Percentiles rank a stretch among this genome's conserved stretches.
phyloP scores from a whole-genome alignment of 345 rosid genomes.

The Eucalyptus cloeziana region DNA sequence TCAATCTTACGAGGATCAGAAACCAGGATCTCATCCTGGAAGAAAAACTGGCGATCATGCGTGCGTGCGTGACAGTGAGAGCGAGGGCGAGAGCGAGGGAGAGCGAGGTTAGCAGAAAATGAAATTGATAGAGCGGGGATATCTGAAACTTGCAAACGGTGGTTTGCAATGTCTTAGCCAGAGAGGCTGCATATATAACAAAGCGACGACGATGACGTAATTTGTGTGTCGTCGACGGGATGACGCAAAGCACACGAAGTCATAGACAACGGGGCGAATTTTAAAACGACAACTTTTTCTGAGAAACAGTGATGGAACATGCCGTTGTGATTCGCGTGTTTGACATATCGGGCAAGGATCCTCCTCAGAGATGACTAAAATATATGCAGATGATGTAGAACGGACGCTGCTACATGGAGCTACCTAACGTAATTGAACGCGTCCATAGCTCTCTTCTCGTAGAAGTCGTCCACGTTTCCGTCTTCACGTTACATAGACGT shows the following conservation, averaged over 20 bases:
- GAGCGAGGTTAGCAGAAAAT: not conserved
- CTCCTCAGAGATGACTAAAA: not conserved
- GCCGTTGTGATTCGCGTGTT: not conserved
- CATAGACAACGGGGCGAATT: not conserved
- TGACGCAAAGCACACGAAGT: not conserved
- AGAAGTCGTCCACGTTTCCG: not conserved
- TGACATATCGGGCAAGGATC: not conserved
- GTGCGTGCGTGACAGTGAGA: not conserved
- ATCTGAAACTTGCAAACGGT: not conserved
- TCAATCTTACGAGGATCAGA: not conserved
- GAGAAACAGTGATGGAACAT: not conserved
- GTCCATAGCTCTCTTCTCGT: not conserved
- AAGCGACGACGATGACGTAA: not conserved
- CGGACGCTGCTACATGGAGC: not conserved
- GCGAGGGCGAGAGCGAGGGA: not conserved
- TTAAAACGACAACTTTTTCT: not conserved
- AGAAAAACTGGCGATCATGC: not conserved
- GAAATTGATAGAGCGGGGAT: not conserved
- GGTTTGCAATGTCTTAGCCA: not conserved
- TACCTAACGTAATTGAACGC: not conserved
- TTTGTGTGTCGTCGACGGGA: rapidly evolving
- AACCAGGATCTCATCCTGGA: not conserved
- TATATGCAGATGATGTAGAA: not conserved
- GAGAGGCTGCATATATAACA: not conserved
- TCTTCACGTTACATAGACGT: not conserved